Percentiles rank a stretch among this genome's conserved stretches.
These are phyloP conservation scores for Penicillium taxi DNA, from an alignment of 495 filamentous ascomycete genomes.

Conservation along the genomic window DNA sequence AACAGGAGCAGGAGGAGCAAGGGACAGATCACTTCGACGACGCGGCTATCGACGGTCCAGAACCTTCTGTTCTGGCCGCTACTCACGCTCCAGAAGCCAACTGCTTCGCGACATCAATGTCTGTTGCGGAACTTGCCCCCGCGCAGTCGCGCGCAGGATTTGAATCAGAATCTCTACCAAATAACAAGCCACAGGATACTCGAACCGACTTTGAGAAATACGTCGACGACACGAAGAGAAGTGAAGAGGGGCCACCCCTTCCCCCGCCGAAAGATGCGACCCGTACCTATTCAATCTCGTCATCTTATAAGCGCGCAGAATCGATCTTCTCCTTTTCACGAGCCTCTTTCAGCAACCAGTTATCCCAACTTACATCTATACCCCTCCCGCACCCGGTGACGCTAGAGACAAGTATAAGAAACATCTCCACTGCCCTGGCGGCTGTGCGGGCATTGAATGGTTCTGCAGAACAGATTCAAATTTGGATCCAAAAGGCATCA, in stretches of 20 bases:
- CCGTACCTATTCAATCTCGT: slow-evolving; percentile 25
- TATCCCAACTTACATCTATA: slow-evolving; percentile 78
- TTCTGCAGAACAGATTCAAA: slow-evolving; percentile 81
- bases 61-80: slow-evolving; percentile 8
- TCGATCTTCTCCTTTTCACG: slow-evolving; percentile 87
- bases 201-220: slow-evolving; percentile 42
- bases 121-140: slow-evolving; percentile 23
- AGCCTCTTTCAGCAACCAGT: slow-evolving; percentile 81
- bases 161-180: slow-evolving; percentile 5
- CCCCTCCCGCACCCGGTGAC: slow-evolving; percentile 74
- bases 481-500: slow-evolving; percentile 84
- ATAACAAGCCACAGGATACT: slow-evolving; percentile 10
- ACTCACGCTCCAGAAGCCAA: slow-evolving; percentile 5
- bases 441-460: slow-evolving; percentile 70
- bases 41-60: slow-evolving; percentile 14
- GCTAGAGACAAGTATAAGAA: slow-evolving; percentile 70
- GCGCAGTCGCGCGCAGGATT: slow-evolving; percentile 18
- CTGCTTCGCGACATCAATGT: slow-evolving; percentile 22
- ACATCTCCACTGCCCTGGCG: slow-evolving; percentile 69
- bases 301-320: slow-evolving; percentile 50
- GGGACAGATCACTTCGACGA: slow-evolving; percentile 12
- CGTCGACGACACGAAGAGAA: slow-evolving; percentile 34
- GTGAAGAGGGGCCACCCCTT: slow-evolving; percentile 27
- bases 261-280: slow-evolving; percentile 38
- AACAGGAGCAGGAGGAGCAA: too few species aligned